Conservation (phyloP, 495 filamentous ascomycete genomes). For the Annulohypoxylon bovei region DNA sequence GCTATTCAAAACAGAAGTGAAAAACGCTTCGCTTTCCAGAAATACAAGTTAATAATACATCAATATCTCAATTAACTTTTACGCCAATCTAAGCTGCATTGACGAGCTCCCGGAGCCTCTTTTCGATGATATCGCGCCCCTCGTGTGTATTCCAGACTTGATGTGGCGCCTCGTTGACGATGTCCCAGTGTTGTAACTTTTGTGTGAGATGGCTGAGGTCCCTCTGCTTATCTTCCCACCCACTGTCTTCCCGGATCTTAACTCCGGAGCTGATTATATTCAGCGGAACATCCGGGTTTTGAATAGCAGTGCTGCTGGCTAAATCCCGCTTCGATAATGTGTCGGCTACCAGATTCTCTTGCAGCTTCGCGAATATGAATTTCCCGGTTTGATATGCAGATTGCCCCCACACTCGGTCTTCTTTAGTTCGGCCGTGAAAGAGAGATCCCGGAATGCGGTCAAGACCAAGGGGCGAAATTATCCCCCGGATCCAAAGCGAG, state of each 20-base stretch:
- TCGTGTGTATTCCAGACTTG: conserved; percentile 79
- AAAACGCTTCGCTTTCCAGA: conserved; percentile 9
- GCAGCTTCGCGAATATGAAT: conserved; percentile 86
- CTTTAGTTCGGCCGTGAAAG: conserved; percentile 78
- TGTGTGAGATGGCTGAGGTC: conserved; percentile 82
- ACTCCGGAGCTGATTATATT: conserved; percentile 83
- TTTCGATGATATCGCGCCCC: conserved; percentile 76
- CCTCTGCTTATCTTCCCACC: conserved; percentile 83
- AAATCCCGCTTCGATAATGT: conserved; percentile 85
- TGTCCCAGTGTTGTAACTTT: conserved; percentile 83
- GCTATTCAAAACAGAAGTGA: neutral
- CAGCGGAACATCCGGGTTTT: conserved; percentile 75
- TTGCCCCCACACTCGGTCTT: conserved; percentile 84
- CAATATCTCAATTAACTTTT: neutral
- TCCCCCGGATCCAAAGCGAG: conserved; percentile 81
- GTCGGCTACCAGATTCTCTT: conserved; percentile 89
- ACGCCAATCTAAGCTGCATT: conserved; percentile 10
- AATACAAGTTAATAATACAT: neutral
- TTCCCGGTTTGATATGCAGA: conserved; percentile 81
- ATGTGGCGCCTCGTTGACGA: conserved; percentile 85
- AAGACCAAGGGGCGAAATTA: conserved; percentile 87
- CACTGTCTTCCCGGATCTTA: conserved; percentile 61
- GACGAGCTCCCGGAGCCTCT: conserved; percentile 71
- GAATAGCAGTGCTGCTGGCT: conserved; percentile 76
- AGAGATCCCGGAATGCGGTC: conserved; percentile 79